Conservation (phyloP, 2,329 filamentous ascomycete genomes). For the Dothistroma pini region DNA sequence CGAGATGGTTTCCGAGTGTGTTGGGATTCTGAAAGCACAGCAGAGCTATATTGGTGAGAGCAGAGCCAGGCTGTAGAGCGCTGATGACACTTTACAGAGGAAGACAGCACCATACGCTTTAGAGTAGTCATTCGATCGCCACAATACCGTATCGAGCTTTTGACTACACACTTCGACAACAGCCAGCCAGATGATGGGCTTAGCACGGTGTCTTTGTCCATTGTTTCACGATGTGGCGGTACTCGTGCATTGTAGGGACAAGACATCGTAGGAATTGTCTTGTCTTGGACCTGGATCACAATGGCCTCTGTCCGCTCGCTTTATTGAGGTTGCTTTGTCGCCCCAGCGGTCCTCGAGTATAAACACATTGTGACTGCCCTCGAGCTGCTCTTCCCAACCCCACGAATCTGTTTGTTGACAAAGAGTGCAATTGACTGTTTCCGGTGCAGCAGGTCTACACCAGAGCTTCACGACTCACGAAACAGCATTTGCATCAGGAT, state of each 20-base stretch:
- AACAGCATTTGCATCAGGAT: slow-evolving; percentile 3
- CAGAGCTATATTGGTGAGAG: slow-evolving; percentile 53
- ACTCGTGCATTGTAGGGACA: neutral
- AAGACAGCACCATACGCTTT: too few relatives aligned
- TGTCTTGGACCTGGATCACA: neutral
- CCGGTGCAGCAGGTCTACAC: slow-evolving; percentile 10
- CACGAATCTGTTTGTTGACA: slow-evolving; percentile 3
- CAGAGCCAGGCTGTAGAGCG: slow-evolving; percentile 45
- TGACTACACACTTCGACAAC: neutral
- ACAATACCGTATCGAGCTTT: neutral
- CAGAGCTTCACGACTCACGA: neutral
- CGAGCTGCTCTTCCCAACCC: neutral
- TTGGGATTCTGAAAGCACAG: slow-evolving; percentile 62
- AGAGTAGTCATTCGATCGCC: neutral
- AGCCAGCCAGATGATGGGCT: neutral
- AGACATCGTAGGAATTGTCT: neutral
- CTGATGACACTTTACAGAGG: neutral
- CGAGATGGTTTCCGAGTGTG: slow-evolving; percentile 81
- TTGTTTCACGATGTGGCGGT: neutral
- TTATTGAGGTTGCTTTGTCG: neutral
- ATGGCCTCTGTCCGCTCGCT: neutral
- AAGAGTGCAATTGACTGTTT: slow-evolving; percentile 1
- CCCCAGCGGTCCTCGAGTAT: neutral
- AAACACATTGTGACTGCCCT: slow-evolving; percentile 2
- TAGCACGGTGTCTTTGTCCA: neutral